Evolutionary conservation across 257 asterid genomes (phyloP), one percentile per base, ranked within the genome.

Genomic region (Solanum clarkiae): DNA sequence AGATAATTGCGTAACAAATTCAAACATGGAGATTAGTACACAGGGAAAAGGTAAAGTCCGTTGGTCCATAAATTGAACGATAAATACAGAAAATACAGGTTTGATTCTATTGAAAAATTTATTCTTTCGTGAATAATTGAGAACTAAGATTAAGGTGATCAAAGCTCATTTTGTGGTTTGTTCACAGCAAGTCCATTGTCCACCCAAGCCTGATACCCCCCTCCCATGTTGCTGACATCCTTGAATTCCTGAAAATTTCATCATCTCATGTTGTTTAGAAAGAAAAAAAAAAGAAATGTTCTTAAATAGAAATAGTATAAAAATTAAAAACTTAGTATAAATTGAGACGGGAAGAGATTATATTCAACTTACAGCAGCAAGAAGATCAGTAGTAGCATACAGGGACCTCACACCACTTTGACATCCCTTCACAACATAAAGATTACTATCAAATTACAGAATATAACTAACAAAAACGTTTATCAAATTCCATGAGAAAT

Each of bases 361-460:
- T 49, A 49, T 11, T 51, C 70, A 65, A 90, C 97, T 92, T 88
- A 95, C 97, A 16, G 91, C 94, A 26, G 89, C 81, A 85, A 90
- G 91, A 86, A 95, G 98, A 87, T 94, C 98, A 54, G 80, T 79
- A 84, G 93, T 88, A 62, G 98, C 99, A 88, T 92, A 90, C 40
- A 85, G 87, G 65, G 98, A 95, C 88, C 98, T 92, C 10, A 94
- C 97, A 53, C 99, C 99, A 83, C 96, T 93, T 77, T 88, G 94
- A 88, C 99, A 95, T 22, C 98, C 99, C 99, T 95, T 80, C 36
- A 36, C 32, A 45, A 55, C 18, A 80, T 5, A 56, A 80, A 57
- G 40, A 1, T 56, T 56, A 80, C 42, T 26, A 18, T 55, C 42
- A 80, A 80, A 10, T 36, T 16, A 29, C 69, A 80, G 59, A 3